Evolutionary conservation across 163 green algal genomes (phyloP).

Genomic region (Smithsoniella earleae): DNA sequence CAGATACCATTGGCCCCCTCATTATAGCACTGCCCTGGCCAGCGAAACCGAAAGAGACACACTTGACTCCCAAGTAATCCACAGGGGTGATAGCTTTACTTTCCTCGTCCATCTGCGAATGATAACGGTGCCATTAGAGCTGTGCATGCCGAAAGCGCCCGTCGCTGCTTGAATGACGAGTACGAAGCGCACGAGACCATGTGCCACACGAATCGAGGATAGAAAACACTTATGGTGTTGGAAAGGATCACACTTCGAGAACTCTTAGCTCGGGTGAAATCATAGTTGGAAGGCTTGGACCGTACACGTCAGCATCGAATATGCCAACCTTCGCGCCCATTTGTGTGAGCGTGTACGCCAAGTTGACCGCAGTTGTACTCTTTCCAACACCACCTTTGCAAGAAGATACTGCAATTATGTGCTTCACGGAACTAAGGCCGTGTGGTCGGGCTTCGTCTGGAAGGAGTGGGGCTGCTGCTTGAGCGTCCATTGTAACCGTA

Average conservation of each 20-base stretch:
- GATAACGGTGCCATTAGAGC: no score
- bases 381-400: constrained; percentile 95
- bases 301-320: constrained; percentile 96
- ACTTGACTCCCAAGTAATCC: constrained; percentile 89
- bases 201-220: no score
- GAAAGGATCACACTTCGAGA: constrained; percentile 34
- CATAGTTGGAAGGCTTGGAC: constrained; percentile 91
- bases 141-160: no score
- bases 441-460: constrained; percentile 52
- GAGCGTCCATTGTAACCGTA: constrained; percentile 56
- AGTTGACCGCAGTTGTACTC: constrained; percentile 88
- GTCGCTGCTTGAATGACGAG: no score
- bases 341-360: constrained; percentile 89
- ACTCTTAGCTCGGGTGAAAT: constrained; percentile 61
- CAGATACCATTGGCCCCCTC: constrained; percentile 91
- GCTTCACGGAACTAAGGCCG: constrained; percentile 65
- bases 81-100: constrained; percentile 76
- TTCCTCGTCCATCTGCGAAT: constrained; percentile 71
- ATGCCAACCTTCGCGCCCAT: constrained; percentile 84
- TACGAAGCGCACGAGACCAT: no score
- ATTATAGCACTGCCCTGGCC: constrained; percentile 93
- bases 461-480: constrained; percentile 56
- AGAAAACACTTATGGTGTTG: not conserved
- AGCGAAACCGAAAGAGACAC: constrained; percentile 92
- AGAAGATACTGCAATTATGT: constrained; percentile 85